Evolutionary conservation across 2,329 filamentous ascomycete species (phyloP), one percentile per base, ranked within the genome.

Genomic region (Lomentospora prolificans): DNA sequence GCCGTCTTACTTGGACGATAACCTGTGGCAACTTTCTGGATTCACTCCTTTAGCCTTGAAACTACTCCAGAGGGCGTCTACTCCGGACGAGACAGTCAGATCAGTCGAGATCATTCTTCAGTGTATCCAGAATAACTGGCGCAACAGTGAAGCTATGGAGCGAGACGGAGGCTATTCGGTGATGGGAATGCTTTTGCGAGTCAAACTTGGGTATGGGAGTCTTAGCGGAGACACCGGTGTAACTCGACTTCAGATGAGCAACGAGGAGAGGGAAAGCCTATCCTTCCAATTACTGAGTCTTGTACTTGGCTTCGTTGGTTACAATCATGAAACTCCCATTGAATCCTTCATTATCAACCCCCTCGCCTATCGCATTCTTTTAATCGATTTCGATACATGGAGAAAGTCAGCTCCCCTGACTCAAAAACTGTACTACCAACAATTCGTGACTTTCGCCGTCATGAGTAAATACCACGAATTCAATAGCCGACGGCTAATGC

Each of bases 71-170:
- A 78, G 85, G 31, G 86, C 94, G 1, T 76, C 77, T 2, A 85
- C 83, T 0, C 76, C 81, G 6, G 82, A 90, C 51, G 84, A 85
- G 48, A 83, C 91, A 27, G 72, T 91, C 8, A 80, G 88, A 55
- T 85, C 91, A 1, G 84, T 95, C 2, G 84, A 95, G 64, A 87
- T 95, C 63, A 76, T 96, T 25, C 90, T 96, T 59, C 83, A 88
- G 60, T 89, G 89, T 58, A 87, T 96, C 52, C 86, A 88, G 61
- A 86, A 88, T 60, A 97, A 88, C 66, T 99, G 95, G 94, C 82
- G 94, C 60, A 97, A 97, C 61, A 97, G 94, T 62, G 95, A 99
- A 67, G 91, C 94, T 25, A 96, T 99, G 87, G 94, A 99, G 69
- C 85, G 89, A 63, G 90, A 95, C 58, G 94, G 95, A 62, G 95